Evolutionary conservation across 495 filamentous ascomycete genomes (phyloP), one percentile per base, ranked within the genome.

Genomic region (Neurospora sp.): DNA sequence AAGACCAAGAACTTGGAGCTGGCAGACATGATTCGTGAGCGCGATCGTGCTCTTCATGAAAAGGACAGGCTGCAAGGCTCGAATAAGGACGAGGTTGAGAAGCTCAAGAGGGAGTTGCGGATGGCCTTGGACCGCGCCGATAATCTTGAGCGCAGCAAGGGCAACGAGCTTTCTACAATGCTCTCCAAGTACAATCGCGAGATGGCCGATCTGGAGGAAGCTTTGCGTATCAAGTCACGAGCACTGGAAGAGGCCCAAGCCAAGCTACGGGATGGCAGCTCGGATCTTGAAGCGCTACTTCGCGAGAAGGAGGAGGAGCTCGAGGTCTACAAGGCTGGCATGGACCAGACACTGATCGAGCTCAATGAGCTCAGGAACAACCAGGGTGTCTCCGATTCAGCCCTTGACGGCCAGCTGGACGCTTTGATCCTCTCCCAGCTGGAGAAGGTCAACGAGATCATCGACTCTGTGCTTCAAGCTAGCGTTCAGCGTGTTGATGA

Each of bases 1-100:
- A 99, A 99, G 87, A 97, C 94, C 31, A 99, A 98, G 89, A 99
- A 98, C 80, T 86, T 98, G 21, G 96, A 99, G 82, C 85, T 99
- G 59, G 96, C 96, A 70, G 95, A 98, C 81, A 98, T 99, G 96
- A 99, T 99, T 73, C 90, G 96, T 6, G 96, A 99, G 82, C 87
- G 96, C 78, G 96, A 99, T 80, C 89, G 96, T 76, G 96, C 96
- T n/a, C 81, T 97, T 48, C 93, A 97, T 74, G 96, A 99, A 62
- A 90, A 93, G 75, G 96, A 99, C 78, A 90, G 96, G 69, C 79
- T 92, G 31, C 89, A 87, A 69, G 96, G 96, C 69, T 91, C 89
- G 48, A 94, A 96, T 81, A 93, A 92, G 79, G 96, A 99, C 62
- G 96, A 99, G 78, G 76, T 97, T 31, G 96, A 98, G 84, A 98